These are phyloP conservation scores for Cryphonectria japonica DNA, from an alignment of 2,329 filamentous ascomycete genomes.

Conservation along the genomic window DNA sequence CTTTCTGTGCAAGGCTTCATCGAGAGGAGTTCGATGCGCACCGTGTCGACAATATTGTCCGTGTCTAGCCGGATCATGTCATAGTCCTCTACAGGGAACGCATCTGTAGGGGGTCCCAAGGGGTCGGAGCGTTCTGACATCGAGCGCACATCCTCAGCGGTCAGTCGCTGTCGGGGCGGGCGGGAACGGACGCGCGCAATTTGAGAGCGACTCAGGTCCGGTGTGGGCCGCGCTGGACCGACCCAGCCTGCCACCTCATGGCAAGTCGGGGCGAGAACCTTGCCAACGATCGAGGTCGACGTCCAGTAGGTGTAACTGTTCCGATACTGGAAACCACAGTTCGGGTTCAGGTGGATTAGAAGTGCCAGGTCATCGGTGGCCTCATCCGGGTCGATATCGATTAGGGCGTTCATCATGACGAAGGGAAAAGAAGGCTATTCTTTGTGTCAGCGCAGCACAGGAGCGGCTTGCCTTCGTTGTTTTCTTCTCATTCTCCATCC, in stretches of 20 bases:
- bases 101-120: conserved; percentile 64
- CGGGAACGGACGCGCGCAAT: conserved; percentile 70
- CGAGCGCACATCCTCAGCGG: conserved; percentile 61
- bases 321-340: conserved; percentile 77
- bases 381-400: conserved; percentile 73
- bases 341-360: conserved; percentile 69
- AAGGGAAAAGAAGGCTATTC: conserved; percentile 66
- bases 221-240: conserved; percentile 70
- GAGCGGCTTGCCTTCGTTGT: neutral
- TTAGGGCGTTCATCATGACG: conserved; percentile 76
- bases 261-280: conserved; percentile 74
- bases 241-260: conserved; percentile 74
- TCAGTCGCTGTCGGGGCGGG: conserved; percentile 59
- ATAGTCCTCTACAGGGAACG: conserved; percentile 71
- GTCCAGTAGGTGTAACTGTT: conserved; percentile 78
- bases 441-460: neutral
- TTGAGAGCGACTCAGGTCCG: conserved; percentile 69
- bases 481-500: too few species aligned
- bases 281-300: conserved; percentile 71
- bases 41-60: conserved; percentile 64
- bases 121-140: conserved; percentile 72
- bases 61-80: conserved; percentile 60
- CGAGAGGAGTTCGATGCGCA: conserved; percentile 70
- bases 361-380: conserved; percentile 67
- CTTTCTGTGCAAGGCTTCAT: conserved; percentile 52